Percentiles rank a stretch among this genome's conserved stretches.
Evolutionary conservation across 23 red algal genomes (phyloP).

Genomic region (Gracilaria gracilis): DNA sequence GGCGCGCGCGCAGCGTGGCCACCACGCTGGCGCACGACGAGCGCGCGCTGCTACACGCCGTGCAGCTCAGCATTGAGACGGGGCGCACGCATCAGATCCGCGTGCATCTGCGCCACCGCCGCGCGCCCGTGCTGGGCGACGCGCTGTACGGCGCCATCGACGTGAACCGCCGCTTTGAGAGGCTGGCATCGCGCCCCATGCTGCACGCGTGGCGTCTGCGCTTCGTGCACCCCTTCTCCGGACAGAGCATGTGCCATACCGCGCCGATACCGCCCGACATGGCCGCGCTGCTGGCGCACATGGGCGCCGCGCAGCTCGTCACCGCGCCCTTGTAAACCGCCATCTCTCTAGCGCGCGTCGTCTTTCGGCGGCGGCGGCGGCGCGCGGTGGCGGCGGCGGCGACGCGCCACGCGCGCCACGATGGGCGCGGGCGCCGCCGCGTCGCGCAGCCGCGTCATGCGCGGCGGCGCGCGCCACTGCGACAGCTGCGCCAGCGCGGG

Average conservation of each 20-base stretch:
- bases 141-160: slow-evolving; percentile 78
- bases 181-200: slow-evolving; percentile 60
- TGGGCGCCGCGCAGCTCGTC: no score
- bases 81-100: slow-evolving; percentile 95
- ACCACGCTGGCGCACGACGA: slow-evolving; percentile 48
- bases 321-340: neutral
- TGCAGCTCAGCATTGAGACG: slow-evolving; percentile 79
- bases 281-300: slow-evolving; percentile 23
- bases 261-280: slow-evolving; percentile 82
- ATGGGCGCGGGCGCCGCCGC: neutral
- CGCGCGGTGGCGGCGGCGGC: neutral
- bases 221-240: slow-evolving; percentile 78
- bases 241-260: slow-evolving; percentile 2
- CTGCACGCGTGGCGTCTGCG: slow-evolving; percentile 77
- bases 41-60: slow-evolving; percentile 36
- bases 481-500: neutral
- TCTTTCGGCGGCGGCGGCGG: no score
- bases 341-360: no score
- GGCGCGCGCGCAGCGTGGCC: slow-evolving; percentile 40
- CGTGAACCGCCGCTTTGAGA: slow-evolving; percentile 66
- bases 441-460: neutral
- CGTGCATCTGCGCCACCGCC: slow-evolving; percentile 77
- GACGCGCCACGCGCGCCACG: neutral
- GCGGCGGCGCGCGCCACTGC: neutral
- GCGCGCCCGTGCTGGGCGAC: slow-evolving; percentile 86